Percentiles rank a stretch among this genome's conserved stretches.
Conservation (phyloP, 2,329 filamentous ascomycete genomes). For the Teratosphaeria viscida region DNA sequence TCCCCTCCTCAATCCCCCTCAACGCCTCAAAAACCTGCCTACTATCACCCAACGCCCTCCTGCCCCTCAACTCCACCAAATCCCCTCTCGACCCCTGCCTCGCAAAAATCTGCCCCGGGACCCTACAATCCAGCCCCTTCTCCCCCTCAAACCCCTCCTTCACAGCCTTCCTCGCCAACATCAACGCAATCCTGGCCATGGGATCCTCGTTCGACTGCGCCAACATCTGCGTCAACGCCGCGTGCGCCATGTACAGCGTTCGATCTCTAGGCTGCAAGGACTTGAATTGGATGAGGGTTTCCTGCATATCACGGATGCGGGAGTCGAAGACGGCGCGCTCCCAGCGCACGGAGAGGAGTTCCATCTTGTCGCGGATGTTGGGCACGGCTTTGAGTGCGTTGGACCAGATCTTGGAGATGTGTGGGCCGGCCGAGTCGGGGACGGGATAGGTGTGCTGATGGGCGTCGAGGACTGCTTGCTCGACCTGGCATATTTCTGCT, state of each 20-base stretch:
- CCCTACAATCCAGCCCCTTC: conserved; percentile 19
- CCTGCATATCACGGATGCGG: conserved; percentile 22
- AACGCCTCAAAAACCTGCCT: conserved; percentile 19
- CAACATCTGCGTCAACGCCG: conserved; percentile 23
- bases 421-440: conserved; percentile 16
- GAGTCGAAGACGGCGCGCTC: conserved; percentile 20
- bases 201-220: conserved; percentile 20
- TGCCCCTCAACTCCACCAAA: conserved; percentile 13
- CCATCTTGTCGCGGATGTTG: conserved; percentile 14
- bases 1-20: background rate
- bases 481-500: conserved; percentile 17
- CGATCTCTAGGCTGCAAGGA: conserved; percentile 20
- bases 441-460: conserved; percentile 17
- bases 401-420: conserved; percentile 23
- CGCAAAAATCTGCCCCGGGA: conserved; percentile 24
- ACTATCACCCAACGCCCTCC: conserved; percentile 16
- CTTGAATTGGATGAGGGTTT: conserved; percentile 26
- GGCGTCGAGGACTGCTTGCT: conserved; percentile 18
- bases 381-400: conserved; percentile 8
- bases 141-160: conserved; percentile 22
- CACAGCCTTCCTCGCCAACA: conserved; percentile 22
- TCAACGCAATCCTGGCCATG: conserved; percentile 18
- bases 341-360: conserved; percentile 20
- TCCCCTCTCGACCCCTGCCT: conserved; percentile 17
- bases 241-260: conserved; percentile 25